Conservation (phyloP, 83 land plant genomes). For the Diphasiastrum complanatum region DNA sequence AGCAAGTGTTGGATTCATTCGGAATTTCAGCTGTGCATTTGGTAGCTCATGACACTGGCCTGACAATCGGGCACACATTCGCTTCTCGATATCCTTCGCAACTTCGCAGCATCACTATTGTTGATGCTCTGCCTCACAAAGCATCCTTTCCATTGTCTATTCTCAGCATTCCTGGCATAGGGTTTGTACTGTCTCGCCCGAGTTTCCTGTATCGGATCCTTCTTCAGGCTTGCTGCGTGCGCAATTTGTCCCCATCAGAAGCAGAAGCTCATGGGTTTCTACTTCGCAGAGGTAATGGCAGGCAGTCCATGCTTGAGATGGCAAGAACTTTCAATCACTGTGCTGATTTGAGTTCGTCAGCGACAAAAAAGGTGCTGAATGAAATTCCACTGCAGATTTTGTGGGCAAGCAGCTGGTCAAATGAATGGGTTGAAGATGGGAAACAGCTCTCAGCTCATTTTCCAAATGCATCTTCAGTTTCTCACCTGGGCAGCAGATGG, state of each 20-base stretch:
- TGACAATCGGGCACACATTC: constrained; percentile 17
- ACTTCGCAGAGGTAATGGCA: constrained; percentile 14
- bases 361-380: background rate
- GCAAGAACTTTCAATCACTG: constrained; percentile 12
- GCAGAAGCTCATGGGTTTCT: constrained; percentile 21
- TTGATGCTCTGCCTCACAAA: constrained; percentile 19
- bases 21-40: constrained; percentile 21
- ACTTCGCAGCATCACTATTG: constrained; percentile 23
- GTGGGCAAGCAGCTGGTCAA: constrained; percentile 30
- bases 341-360: constrained; percentile 10
- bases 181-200: constrained; percentile 5
- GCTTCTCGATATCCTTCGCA: constrained; percentile 16
- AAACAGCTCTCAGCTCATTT: constrained; percentile 15
- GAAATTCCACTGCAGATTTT: constrained; percentile 20
- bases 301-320: constrained; percentile 14
- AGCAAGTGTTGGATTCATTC: constrained; percentile 20
- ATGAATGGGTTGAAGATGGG: constrained; percentile 21
- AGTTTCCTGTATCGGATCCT: background rate
- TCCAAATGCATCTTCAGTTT: constrained; percentile 16
- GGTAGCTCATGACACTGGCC: constrained; percentile 28
- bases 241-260: constrained; percentile 2
- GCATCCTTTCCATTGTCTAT: constrained; percentile 12
- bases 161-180: constrained; percentile 14
- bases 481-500: constrained; percentile 30
- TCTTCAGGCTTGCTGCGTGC: constrained; percentile 18